Conservation (phyloP, 2,329 filamentous ascomycete genomes). For the Penicillium sp. region DNA sequence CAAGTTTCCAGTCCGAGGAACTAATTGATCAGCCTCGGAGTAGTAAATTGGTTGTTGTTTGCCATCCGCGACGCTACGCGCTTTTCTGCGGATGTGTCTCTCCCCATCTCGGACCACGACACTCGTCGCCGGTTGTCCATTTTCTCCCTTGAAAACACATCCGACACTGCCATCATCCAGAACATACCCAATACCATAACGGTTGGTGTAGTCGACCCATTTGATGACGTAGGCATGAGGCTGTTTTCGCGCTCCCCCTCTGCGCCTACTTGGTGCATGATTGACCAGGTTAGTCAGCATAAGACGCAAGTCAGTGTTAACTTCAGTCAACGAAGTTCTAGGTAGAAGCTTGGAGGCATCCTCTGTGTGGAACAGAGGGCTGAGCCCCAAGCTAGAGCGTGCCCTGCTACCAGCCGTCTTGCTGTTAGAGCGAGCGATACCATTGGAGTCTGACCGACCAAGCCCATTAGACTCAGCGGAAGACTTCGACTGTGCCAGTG, state of each 20-base stretch:
- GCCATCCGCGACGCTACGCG: constrained; percentile 37
- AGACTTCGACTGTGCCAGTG: constrained; percentile 11
- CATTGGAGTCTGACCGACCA: constrained; percentile 18
- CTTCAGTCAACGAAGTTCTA: constrained; percentile 40
- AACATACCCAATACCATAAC: constrained; percentile 52
- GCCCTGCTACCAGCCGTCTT: constrained; percentile 30
- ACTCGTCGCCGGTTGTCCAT: constrained; percentile 44
- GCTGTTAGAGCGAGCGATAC: constrained; percentile 27
- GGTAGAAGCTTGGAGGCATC: constrained; percentile 40
- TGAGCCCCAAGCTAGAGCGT: constrained; percentile 37
- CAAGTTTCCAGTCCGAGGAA: constrained; percentile 42
- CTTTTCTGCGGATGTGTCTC: constrained; percentile 46
- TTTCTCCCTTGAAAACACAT: constrained; percentile 49
- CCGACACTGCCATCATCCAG: constrained; percentile 52
- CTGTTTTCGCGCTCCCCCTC: constrained; percentile 27
- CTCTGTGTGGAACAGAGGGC: constrained; percentile 39
- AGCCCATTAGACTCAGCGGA: constrained; percentile 17
- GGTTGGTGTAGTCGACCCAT: constrained; percentile 54
- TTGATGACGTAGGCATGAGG: constrained; percentile 50
- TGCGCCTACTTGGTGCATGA: constrained; percentile 32
- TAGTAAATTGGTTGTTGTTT: constrained; percentile 32
- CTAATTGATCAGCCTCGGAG: constrained; percentile 44
- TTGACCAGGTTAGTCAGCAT: constrained; percentile 39
- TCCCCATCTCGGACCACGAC: constrained; percentile 49
- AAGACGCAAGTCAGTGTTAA: constrained; percentile 39